phyloP scores from a whole-genome alignment of 1,284 basidiomycete species.

The Austroboletus niveus region DNA sequence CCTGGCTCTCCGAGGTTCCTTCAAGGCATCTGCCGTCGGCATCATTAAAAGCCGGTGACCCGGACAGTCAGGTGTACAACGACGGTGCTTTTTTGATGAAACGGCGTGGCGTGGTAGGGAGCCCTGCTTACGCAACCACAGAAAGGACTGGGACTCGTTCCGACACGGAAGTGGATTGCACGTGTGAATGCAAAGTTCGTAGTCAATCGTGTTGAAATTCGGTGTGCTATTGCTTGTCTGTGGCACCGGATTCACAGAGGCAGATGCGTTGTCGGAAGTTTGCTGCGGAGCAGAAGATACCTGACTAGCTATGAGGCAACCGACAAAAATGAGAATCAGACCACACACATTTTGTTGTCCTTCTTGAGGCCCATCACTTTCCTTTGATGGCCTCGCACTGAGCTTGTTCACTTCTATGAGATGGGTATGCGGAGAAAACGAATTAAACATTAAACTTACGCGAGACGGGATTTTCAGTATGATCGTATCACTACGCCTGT shows the following conservation, averaged over 20 bases:
- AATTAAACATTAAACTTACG: slow-evolving; percentile 16
- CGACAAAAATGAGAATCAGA: not conserved
- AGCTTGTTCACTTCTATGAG: slow-evolving; percentile 12
- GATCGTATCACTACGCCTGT: slow-evolving; percentile 24
- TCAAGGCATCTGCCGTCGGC: slow-evolving; percentile 16
- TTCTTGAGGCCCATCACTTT: slow-evolving; percentile 1
- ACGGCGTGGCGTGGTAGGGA: slow-evolving; percentile 29
- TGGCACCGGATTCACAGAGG: slow-evolving; percentile 4
- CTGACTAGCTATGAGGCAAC: not conserved
- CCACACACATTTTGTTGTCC: slow-evolving; percentile 16
- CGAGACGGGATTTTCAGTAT: slow-evolving; percentile 25
- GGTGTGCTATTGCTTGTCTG: not conserved
- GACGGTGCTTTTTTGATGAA: slow-evolving; percentile 22
- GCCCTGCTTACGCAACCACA: slow-evolving; percentile 23
- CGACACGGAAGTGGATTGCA: slow-evolving; percentile 26
- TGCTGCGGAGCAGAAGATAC: slow-evolving; percentile 3
- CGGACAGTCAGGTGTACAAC: slow-evolving; percentile 19
- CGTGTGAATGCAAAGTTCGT: slow-evolving; percentile 29
- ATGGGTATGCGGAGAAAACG: not conserved
- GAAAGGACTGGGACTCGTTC: slow-evolving; percentile 30
- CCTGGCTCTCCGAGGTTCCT: slow-evolving; percentile 23
- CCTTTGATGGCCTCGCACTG: slow-evolving; percentile 8
- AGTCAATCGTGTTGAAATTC: slow-evolving; percentile 11
- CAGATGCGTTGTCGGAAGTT: not conserved
- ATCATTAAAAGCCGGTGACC: slow-evolving; percentile 25